phyloP scores from a whole-genome alignment of 495 filamentous ascomycete species.

The Penicillium desertorum region DNA sequence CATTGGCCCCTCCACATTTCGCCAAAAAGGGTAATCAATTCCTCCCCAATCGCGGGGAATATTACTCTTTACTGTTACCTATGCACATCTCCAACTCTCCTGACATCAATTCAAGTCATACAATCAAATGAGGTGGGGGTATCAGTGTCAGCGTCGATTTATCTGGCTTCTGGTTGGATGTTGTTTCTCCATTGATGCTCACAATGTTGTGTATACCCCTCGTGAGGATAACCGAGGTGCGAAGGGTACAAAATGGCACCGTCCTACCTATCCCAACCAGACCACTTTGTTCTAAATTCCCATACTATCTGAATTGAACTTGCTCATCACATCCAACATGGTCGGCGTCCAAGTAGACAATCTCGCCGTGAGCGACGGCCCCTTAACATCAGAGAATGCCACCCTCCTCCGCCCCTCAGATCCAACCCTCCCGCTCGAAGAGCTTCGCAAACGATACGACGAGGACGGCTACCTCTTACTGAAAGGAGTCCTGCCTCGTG shows the following conservation, averaged over 20 bases:
- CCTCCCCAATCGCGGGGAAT: constrained; percentile 14
- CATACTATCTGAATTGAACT: background rate
- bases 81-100: background rate
- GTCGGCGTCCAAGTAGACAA: constrained; percentile 31
- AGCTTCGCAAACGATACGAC: constrained; percentile 53
- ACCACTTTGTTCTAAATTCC: background rate
- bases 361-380: constrained; percentile 54
- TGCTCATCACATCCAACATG: constrained; percentile 22
- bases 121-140: background rate
- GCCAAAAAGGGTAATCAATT: background rate
- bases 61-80: constrained; percentile 15
- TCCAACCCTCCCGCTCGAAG: constrained; percentile 37
- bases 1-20: constrained; percentile 6
- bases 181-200: background rate
- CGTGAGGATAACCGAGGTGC: background rate
- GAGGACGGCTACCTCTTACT: constrained; percentile 61
- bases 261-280: background rate
- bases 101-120: constrained; percentile 12
- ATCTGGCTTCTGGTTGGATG: constrained; percentile 20
- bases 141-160: constrained; percentile 12
- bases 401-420: constrained; percentile 45
- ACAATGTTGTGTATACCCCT: constrained; percentile 11
- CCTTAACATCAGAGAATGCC: constrained; percentile 48
- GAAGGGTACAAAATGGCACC: constrained; percentile 10
- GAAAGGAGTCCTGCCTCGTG: constrained; percentile 57